Base-by-base conservation (phyloP, 345 rosid genomes). In the Gossypium turneri region DNA sequence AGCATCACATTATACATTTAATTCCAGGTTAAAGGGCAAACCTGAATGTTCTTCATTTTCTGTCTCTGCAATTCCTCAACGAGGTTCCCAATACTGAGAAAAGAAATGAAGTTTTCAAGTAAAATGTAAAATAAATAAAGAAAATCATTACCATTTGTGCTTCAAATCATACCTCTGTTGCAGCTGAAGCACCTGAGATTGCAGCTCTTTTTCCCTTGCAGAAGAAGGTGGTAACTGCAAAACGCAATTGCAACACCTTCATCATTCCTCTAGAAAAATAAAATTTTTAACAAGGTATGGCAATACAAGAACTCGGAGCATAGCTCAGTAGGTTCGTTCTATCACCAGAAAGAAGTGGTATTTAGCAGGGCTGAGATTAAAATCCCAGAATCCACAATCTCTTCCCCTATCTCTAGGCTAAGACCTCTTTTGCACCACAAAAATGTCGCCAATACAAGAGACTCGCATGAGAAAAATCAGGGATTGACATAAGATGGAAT, bases 41-140 rank as follows among this genome's bases (percentile, higher is more conserved):
- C 99, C 99, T 89, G 92, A 3, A 82, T 83, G 73, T 91, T 93
- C 81, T 75, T 91, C 79, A 76, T 77, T 79, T 83, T 95, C 75
- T 82, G 96, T 87, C 81, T 86, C 86, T 90, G 92, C 85, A 92
- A 76, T 78, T 95, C 98, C 78, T 92, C 99, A 38, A 81, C 76
- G 77, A 92, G 75, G 87, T 81, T 85, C 78, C 75, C 86, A 77
- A 89, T 73, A 81, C 99, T 88, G 87, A 60, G 62, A 89, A 75
- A 67, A 77, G 69, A 84, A 60, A 78, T 59, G 61, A 68, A 72
- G 70, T 77, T 43, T 81, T 45, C 11, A 58, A 79, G 79, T 70
- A 22, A 24, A 27, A 71, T 58, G 22, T 25, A 29, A 58, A 34
- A 70, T 41, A 61, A 27, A 34, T 65, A 48, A 27, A 22, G 43